Evolutionary conservation across 768 basidiomycete genomes (phyloP), one percentile per base, ranked within the genome.

Genomic region (Russula vinacea): DNA sequence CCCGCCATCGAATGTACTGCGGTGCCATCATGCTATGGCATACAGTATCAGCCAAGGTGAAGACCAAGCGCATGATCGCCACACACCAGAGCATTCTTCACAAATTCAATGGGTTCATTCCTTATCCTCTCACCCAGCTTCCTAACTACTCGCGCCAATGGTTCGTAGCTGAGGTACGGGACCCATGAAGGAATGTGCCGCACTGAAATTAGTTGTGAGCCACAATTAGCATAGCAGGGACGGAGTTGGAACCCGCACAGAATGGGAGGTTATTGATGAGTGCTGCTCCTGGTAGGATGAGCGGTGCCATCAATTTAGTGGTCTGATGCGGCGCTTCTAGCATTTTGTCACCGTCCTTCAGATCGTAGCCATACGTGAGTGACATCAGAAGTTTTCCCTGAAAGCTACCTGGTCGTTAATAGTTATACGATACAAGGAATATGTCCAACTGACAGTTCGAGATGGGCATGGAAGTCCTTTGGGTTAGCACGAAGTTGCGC

Each of bases 331-430:
- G 19, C 1, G 50, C 11, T 9, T 5, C 24, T 19, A 63, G 22
- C 16, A 63, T 58, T 9, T 58, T n/a, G 32, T 58, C 42, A 7
- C 33, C 33, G 0, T 44, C 24, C 10, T 45, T 32, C 3, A 63
- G 33, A 26, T 63, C 56, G 35, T 63, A 63, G 24, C 62, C 62
- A 29, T 58, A 63, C 14, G 56, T 53, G 33, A 63, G 50, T 14
- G 62, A 42, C 56, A 58, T 58, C 17, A 63, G 7, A 2, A 63
- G 26, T 17, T 35, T 58, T 47, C 56, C 62, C 44, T 63, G 62
- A n/a, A 63, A 19, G 10, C 62, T 63, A 13, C 5, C 32, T 47
- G 6, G 35, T 7, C 35, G 35, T 35, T 35, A 47, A 35, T 14
- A 1, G 1, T 5, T 3, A 8, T 35, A 35, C 16, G 5, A 33